Conservation (phyloP, 768 basidiomycete genomes). For the Gymnopilus dilepis region DNA sequence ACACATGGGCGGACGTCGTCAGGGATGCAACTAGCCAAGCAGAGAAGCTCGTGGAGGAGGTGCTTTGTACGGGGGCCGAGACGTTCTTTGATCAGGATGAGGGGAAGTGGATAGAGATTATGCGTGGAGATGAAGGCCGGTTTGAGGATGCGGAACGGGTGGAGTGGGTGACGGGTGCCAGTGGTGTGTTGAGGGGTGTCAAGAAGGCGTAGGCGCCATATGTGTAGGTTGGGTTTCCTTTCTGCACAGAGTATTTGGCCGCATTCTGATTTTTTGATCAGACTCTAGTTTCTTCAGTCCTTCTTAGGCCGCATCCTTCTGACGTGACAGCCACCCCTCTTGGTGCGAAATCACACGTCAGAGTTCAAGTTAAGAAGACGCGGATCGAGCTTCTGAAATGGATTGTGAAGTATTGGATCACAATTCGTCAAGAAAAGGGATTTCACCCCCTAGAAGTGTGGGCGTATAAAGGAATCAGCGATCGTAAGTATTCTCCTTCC, state of each 20-base stretch:
- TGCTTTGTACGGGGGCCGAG: slow-evolving; percentile 32
- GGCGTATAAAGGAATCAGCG: slow-evolving; percentile 86
- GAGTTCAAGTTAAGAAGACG: slow-evolving; percentile 75
- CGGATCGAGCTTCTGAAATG: slow-evolving; percentile 69
- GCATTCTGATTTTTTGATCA: slow-evolving; percentile 33
- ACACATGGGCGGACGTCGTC: not conserved
- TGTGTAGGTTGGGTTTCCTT: slow-evolving; percentile 51
- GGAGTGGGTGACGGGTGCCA: slow-evolving; percentile 75
- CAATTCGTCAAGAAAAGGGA: slow-evolving; percentile 72
- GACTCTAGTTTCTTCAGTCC: slow-evolving; percentile 74
- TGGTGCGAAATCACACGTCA: slow-evolving; percentile 69
- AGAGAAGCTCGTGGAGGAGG: not conserved
- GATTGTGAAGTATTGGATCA: slow-evolving; percentile 80
- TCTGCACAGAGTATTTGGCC: no score
- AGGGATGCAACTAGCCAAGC: no score
- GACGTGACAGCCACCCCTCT: slow-evolving; percentile 67
- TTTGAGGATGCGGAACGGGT: slow-evolving; percentile 83
- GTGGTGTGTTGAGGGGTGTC: slow-evolving; percentile 64
- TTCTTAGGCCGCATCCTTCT: slow-evolving; percentile 68
- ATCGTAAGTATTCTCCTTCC: slow-evolving; percentile 55
- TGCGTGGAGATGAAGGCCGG: slow-evolving; percentile 72
- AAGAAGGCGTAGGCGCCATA: slow-evolving; percentile 65
- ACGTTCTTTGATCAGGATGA: slow-evolving; percentile 66
- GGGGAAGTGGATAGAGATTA: slow-evolving; percentile 73
- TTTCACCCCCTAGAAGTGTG: slow-evolving; percentile 86